phyloP scores from a whole-genome alignment of 1,284 basidiomycete genomes.

The Heterobasidion occidentale region DNA sequence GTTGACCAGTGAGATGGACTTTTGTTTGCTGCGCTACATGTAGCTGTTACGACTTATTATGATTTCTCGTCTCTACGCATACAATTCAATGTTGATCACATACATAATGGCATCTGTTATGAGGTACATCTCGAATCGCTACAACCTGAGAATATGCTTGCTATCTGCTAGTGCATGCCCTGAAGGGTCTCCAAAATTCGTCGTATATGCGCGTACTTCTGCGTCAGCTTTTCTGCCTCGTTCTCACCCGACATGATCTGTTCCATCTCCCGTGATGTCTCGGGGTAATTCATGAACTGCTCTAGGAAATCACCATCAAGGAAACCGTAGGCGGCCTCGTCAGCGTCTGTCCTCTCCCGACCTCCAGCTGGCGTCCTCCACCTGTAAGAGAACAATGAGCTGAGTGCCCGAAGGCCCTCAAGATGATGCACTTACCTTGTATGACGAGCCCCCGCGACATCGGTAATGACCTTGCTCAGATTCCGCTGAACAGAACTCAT shows the following conservation, averaged over 20 bases:
- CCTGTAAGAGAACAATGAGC: slow-evolving; percentile 27
- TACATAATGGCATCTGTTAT: neutral
- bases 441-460: slow-evolving; percentile 57
- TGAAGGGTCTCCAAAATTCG: neutral
- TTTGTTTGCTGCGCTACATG: neutral
- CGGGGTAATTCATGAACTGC: slow-evolving; percentile 42
- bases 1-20: neutral
- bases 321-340: slow-evolving; percentile 62
- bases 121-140: neutral
- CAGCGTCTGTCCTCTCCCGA: slow-evolving; percentile 46
- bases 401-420: neutral
- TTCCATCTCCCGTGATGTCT: slow-evolving; percentile 16
- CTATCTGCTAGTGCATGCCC: neutral
- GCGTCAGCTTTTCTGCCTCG: neutral
- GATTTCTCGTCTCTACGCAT: neutral
- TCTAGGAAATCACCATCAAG: slow-evolving; percentile 88
- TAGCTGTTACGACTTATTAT: neutral
- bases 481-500: slow-evolving; percentile 77
- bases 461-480: slow-evolving; percentile 47
- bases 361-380: slow-evolving; percentile 60
- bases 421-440: slow-evolving; percentile 39
- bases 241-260: neutral
- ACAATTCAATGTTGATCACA: neutral
- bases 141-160: neutral
- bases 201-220: neutral